Conservation (phyloP, 192 early-diverging fungal species). For the Entomortierella beljakovae region DNA sequence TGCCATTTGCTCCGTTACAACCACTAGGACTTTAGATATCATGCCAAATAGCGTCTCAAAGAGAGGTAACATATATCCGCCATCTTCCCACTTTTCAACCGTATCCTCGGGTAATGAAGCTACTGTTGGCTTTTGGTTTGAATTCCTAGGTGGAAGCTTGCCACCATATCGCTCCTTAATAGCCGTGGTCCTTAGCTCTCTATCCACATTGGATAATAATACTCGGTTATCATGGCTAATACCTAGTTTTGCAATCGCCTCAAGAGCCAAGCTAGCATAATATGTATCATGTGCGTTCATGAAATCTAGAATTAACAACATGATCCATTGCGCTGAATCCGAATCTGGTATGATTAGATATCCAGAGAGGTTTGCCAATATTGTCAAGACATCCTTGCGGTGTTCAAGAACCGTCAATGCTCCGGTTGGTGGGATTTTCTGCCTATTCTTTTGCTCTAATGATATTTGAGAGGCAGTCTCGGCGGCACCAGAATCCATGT, state of each 20-base stretch:
- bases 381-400: conserved; percentile 73
- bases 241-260: conserved; percentile 70
- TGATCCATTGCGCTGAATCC: conserved; percentile 56
- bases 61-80: conserved; percentile 37
- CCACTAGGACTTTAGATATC: conserved; percentile 37
- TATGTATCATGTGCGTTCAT: conserved; percentile 65
- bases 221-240: conserved; percentile 67
- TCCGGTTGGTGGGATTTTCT: conserved; percentile 31
- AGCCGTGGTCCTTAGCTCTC: conserved; percentile 17
- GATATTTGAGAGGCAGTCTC: neutral
- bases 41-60: conserved; percentile 52
- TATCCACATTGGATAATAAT: conserved; percentile 51
- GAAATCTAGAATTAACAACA: conserved; percentile 63
- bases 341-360: conserved; percentile 56
- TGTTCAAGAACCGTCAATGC: conserved; percentile 64
- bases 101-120: neutral
- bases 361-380: conserved; percentile 71
- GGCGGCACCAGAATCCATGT: neutral
- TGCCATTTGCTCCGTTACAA: conserved; percentile 16
- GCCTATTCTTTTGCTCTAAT: neutral
- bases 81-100: conserved; percentile 36
- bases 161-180: conserved; percentile 20
- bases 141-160: neutral
- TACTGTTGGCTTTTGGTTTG: neutral
- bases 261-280: conserved; percentile 71